Percentiles rank a stretch among this genome's conserved stretches.
Conservation (phyloP, 2,329 filamentous ascomycete genomes). For the Fusarium chaquense region DNA sequence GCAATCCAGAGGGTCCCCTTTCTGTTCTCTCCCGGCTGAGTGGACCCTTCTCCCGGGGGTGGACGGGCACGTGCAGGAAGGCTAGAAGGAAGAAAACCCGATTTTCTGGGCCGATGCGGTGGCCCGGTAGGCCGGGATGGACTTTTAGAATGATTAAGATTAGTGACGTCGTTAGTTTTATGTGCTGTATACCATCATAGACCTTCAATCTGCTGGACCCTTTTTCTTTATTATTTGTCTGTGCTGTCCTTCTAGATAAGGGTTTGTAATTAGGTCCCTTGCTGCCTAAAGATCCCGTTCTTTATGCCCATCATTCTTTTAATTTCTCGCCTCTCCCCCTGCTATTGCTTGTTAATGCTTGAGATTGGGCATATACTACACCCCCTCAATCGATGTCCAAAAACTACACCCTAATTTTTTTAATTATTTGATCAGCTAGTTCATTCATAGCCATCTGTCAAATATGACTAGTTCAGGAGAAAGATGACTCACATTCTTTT, state of each 20-base stretch:
- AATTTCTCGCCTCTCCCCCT: neutral
- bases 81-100: slow-evolving; percentile 32
- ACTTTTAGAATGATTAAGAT: neutral
- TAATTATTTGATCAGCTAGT: neutral
- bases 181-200: slow-evolving; percentile 8
- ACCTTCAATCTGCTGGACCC: neutral
- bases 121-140: neutral
- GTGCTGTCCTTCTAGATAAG: slow-evolving; percentile 4
- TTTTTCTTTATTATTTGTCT: neutral
- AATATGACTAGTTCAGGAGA: slow-evolving; percentile 1
- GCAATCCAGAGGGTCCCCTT: too few relatives aligned
- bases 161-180: slow-evolving; percentile 22
- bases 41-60: too few relatives aligned
- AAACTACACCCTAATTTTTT: neutral
- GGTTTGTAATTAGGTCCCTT: neutral
- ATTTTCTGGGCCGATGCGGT: slow-evolving; percentile 23
- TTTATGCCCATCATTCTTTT: slow-evolving; percentile 11
- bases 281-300: slow-evolving; percentile 15
- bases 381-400: neutral
- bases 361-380: slow-evolving; percentile 29
- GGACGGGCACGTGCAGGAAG: slow-evolving; percentile 25
- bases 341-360: slow-evolving; percentile 9
- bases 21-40: too few relatives aligned
- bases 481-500: slow-evolving; percentile 30
- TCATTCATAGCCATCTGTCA: neutral